phyloP scores from a whole-genome alignment of 345 rosid species.

The Arabidopsis arenosa region DNA sequence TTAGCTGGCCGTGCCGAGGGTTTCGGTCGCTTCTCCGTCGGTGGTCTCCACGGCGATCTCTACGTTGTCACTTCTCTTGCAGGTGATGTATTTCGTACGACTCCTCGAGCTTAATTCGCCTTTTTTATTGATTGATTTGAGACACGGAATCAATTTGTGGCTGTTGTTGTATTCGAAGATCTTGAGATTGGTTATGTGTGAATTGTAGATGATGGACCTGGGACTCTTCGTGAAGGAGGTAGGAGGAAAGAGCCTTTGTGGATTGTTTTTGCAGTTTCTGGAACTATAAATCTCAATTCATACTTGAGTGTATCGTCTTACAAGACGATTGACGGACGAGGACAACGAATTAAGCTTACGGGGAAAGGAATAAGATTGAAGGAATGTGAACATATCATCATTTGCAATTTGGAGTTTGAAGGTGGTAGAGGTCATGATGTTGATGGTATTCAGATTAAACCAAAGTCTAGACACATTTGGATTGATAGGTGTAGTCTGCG shows the following conservation, averaged over 20 bases:
- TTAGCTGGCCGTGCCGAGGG: conserved; percentile 82
- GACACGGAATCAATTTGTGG: not conserved
- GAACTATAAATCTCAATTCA: conserved; percentile 71
- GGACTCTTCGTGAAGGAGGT: conserved; percentile 82
- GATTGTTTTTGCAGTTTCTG: conserved; percentile 85
- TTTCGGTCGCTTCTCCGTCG: conserved; percentile 68
- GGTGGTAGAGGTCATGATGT: conserved; percentile 94
- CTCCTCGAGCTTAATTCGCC: not conserved
- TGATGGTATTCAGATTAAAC: conserved; percentile 94
- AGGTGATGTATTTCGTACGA: conserved; percentile 44
- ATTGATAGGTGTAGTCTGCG: conserved; percentile 87
- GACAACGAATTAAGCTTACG: conserved; percentile 70
- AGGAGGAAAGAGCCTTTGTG: conserved; percentile 73
- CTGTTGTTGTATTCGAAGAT: not conserved
- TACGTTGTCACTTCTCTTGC: conserved; percentile 63
- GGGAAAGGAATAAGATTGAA: conserved; percentile 88
- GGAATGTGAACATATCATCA: conserved; percentile 82
- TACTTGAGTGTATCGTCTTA: conserved; percentile 77
- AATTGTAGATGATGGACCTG: conserved; percentile 79
- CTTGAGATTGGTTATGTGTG: conserved; percentile 17
- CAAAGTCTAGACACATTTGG: conserved; percentile 91
- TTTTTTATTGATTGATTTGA: not conserved
- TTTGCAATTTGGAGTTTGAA: conserved; percentile 85
- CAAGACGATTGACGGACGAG: conserved; percentile 90
- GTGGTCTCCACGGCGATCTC: conserved; percentile 74